A percentile compares a stretch with the other conserved stretches of the same genome.
Evolutionary conservation across 176 grass and related monocot species (phyloP).

Genomic region (Hordeum marinum): DNA sequence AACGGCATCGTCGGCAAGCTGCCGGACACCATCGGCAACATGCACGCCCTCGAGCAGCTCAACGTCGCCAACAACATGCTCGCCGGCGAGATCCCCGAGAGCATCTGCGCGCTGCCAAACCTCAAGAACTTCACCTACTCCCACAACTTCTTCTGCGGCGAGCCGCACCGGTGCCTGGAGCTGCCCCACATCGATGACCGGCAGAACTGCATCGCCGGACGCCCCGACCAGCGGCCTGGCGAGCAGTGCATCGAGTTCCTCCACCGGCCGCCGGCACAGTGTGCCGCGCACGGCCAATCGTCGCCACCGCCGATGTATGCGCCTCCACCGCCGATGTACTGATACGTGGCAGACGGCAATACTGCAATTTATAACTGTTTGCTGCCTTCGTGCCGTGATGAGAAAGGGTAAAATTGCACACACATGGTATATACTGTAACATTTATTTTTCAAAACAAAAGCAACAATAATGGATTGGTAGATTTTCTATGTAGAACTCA

Average conservation of each 20-base stretch:
- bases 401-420: constrained; percentile 30
- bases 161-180: constrained; percentile 60
- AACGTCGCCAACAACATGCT: constrained; percentile 74
- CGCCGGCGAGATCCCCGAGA: constrained; percentile 62
- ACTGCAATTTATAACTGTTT: constrained; percentile 23
- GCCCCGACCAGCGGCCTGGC: constrained; percentile 61
- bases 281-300: constrained; percentile 44
- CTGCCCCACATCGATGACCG: constrained; percentile 55
- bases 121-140: constrained; percentile 94
- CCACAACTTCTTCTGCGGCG: constrained; percentile 77
- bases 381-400: constrained; percentile 27
- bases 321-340: constrained; percentile 46
- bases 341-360: constrained; percentile 5
- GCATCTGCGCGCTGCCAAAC: constrained; percentile 58
- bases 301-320: constrained; percentile 29
- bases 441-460: constrained; percentile 29
- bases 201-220: constrained; percentile 71
- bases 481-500: constrained; percentile 6
- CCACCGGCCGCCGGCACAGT: constrained; percentile 43
- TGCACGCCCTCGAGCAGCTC: constrained; percentile 70
- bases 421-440: constrained; percentile 39
- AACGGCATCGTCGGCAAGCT: constrained; percentile 64
- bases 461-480: constrained; percentile 30
- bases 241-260: constrained; percentile 71
- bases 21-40: constrained; percentile 60